Base-by-base conservation (phyloP, 2,329 filamentous ascomycete species). In the Dothideomycetes sp. region DNA sequence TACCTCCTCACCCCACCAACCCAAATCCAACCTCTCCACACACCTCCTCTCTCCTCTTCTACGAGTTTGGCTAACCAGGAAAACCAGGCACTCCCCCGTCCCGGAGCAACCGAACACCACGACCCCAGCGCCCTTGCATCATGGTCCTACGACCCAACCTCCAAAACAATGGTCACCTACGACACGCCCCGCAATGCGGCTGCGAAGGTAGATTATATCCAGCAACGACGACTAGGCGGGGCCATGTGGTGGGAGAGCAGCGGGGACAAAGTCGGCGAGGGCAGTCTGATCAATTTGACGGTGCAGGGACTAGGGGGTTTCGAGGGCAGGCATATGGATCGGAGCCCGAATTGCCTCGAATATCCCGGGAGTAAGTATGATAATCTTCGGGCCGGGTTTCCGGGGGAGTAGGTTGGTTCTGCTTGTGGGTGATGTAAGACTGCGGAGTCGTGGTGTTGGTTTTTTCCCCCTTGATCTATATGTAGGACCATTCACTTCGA, bases 201-300 rank as follows among this genome's bases (percentile, higher is more conserved):
- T 48, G 57, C 63, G 48, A 96, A 95, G 67, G 77, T 79, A 2
- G 64, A 73, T 9, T 94, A 78, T 57, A 75, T 95, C 54, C 73
- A 69, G 53, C 58, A 73, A 15, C 65, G 71, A 33, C 68, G 75
- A 0, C 70, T 95, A 0, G 88, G 87, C 2, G 89, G 89, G 14
- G 85, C 74, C n/a, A 95, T 96, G 88, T 96, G 86, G 86, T 93
- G 84, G 84, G 88, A 95, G 64, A 84, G 77, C 51, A 89, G 81
- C 52, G 79, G 75, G 1, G 89, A 95, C 57, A 79, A 78, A 54
- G 55, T 61, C 3, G 78, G 77, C 0, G 60, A 59, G 9, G 65
- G 69, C 0, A 89, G 84, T 50, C 57, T 95, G 54, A 86, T 69
- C 37, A 51, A 52, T 22, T 55, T 60, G 31, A 60, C 62, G n/a